phyloP scores from a whole-genome alignment of 2,329 filamentous ascomycete genomes.

The Trichocomaceae sp. region DNA sequence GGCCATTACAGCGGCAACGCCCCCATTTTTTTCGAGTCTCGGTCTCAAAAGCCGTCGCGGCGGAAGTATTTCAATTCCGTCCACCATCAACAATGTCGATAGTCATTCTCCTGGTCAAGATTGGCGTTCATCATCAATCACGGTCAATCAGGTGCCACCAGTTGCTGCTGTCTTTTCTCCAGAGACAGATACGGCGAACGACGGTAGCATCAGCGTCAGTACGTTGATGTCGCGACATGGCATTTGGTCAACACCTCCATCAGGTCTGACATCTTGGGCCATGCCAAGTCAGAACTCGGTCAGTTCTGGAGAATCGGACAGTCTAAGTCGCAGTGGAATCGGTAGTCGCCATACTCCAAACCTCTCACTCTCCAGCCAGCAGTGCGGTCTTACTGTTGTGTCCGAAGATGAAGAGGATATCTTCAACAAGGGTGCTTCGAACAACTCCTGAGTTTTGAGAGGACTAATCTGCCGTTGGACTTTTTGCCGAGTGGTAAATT shows the following conservation, averaged over 20 bases:
- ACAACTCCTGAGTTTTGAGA: neutral
- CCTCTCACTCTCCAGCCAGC: constrained; percentile 3
- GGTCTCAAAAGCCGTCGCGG: constrained; percentile 1
- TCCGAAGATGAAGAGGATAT: constrained; percentile 12
- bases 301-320: neutral
- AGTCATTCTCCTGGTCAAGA: neutral
- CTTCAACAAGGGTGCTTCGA: neutral
- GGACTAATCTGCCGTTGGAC: neutral
- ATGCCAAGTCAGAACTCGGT: neutral
- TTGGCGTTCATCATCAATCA: too few species aligned
- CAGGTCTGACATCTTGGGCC: neutral
- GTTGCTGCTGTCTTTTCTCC: neutral
- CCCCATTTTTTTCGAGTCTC: neutral
- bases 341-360: constrained; percentile 4
- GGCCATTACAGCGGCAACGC: neutral
- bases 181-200: neutral
- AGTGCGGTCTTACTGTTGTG: constrained; percentile 6
- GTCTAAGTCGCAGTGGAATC: neutral
- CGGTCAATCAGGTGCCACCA: neutral
- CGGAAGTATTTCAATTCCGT: constrained; percentile 8
- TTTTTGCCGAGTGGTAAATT: neutral
- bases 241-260: constrained; percentile 3
- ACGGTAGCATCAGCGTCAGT: neutral
- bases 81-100: neutral
- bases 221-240: constrained; percentile 10